Base-by-base conservation (phyloP, 257 asterid genomes). In the Coffea canephora region DNA sequence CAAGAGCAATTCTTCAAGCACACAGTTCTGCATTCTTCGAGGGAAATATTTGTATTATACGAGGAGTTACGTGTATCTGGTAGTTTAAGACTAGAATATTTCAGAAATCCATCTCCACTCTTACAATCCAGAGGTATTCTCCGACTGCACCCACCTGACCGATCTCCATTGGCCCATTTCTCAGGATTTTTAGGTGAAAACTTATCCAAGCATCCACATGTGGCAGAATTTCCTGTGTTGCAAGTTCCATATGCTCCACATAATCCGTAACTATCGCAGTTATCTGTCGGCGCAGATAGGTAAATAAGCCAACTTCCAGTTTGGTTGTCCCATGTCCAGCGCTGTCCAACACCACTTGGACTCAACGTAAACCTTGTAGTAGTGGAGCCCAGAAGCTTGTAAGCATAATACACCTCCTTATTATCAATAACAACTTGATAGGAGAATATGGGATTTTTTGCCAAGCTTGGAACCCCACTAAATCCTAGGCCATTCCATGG, bases 171-270 rank as follows among this genome's bases (percentile, higher is more conserved):
- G 8, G 49, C 74, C 87, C 84, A 80, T 36, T 80, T 81, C n/a
- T 64, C 83, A 12, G n/a, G 67, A 77, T 41, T n/a, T 66, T 34
- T 77, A 4, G 87, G 84, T 54, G 69, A 83, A 31, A 88, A 90
- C 8, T 78, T 70, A 4, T 79, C 72, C n/a, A 90, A 39, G 67
- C 92, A 88, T 41, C 25, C 69, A 62, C 94, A 90, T 1, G 68
- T 46, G 0, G 87, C 85, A 19, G 83, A 77, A 7, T 69, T 77
- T 5, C 52, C 86, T 9, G 46, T 48, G 23, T 59, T 41, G 73
- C 94, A 91, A 36, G 69, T 52, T 5, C 88, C 89, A 49, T 83
- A 67, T 3, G 89, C 72, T 0, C 94, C 92, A 69, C 96, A 89
- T 5, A 54, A 10, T 36, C 50, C 75, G 64, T 89, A 91, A 14